Base-by-base conservation (phyloP, 495 filamentous ascomycete species). In the Echria macrotheca region DNA sequence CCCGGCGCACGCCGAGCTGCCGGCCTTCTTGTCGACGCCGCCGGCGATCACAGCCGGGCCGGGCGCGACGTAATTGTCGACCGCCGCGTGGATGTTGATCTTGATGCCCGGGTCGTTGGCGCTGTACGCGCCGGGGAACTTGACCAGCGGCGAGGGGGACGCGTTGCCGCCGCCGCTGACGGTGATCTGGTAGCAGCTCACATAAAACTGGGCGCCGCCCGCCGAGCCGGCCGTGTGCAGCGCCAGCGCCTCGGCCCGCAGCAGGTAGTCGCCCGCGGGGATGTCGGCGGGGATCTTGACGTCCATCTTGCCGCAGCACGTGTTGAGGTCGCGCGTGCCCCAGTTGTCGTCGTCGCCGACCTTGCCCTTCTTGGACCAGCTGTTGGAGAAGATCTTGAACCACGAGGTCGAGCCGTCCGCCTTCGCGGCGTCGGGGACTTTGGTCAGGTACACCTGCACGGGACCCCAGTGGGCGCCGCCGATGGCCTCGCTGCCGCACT, bases 311-410 rank as follows among this genome's bases (percentile, higher is more conserved):
- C 75, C 71, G 63, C 76, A 76, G 67, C 74, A 71, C 25, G 56
- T 53, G 59, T 75, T 77, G 24, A 78, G 59, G 40, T 73, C 73
- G 52, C 73, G 71, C 37, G 67, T 77, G 44, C 72, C 75, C 74
- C 75, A 76, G 55, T 62, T 56, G 48, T 77, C 70, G 53, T 68
- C 66, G 55, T 72, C 70, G 44, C 68, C 72, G 5, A 55, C 29
- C 14, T 36, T 29, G 3, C 61, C 67, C 7, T 67, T 70, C 48
- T 59, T 59, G 28, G 66, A 64, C 69, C 71, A 74, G 35, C 68
- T 65, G 48, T 74, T 64, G 40, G 69, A 68, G 59, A 68, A 74
- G 60, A 75, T 67, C 64, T 79, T 79, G 60, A 73, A 75, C 76
- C 75, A 80, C 2, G 59, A 49, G 1, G 59, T 54, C 1, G 61